A percentile compares a stretch with the other conserved stretches of the same genome.
phyloP scores from a whole-genome alignment of 176 grass and related monocot genomes.

The Luzula sylvatica region DNA sequence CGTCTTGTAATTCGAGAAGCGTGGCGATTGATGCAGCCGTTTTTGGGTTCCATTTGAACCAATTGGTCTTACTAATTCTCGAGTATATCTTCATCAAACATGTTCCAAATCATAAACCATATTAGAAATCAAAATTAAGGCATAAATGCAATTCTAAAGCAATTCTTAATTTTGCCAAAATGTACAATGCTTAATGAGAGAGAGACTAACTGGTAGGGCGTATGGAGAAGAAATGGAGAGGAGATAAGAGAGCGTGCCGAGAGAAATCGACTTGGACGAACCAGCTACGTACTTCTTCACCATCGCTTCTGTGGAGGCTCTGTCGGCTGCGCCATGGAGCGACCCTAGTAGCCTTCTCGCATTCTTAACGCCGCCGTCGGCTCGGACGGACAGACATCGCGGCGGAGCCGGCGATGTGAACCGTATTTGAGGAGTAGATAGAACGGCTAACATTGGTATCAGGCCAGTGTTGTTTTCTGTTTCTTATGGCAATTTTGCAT shows the following conservation, averaged over 20 bases:
- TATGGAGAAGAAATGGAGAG: slow-evolving; percentile 58
- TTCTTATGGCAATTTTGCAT: background rate
- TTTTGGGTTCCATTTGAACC: slow-evolving; percentile 78
- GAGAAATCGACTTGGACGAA: slow-evolving; percentile 66
- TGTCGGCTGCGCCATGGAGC: slow-evolving; percentile 46
- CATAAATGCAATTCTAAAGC: background rate
- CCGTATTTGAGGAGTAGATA: background rate
- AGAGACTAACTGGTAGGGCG: slow-evolving; percentile 41
- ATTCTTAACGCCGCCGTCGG: slow-evolving; percentile 43
- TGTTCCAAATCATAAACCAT: background rate
- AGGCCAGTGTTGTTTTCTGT: background rate
- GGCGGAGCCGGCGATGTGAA: slow-evolving; percentile 8
- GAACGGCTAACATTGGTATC: background rate
- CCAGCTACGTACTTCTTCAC: slow-evolving; percentile 57
- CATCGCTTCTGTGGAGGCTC: slow-evolving; percentile 50
- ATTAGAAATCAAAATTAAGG: background rate
- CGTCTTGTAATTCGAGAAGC: slow-evolving; percentile 41
- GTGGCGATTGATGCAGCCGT: slow-evolving; percentile 41
- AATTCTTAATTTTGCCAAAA: background rate
- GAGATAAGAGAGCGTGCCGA: slow-evolving; percentile 64
- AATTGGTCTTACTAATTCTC: slow-evolving; percentile 46
- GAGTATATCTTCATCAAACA: slow-evolving; percentile 44
- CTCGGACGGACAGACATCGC: slow-evolving; percentile 18
- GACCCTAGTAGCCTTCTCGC: slow-evolving; percentile 57
- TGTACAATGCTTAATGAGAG: background rate